Evolutionary conservation across 176 grass and related monocot genomes (phyloP), one percentile per base, ranked within the genome.

Genomic region (Otatea glauca): DNA sequence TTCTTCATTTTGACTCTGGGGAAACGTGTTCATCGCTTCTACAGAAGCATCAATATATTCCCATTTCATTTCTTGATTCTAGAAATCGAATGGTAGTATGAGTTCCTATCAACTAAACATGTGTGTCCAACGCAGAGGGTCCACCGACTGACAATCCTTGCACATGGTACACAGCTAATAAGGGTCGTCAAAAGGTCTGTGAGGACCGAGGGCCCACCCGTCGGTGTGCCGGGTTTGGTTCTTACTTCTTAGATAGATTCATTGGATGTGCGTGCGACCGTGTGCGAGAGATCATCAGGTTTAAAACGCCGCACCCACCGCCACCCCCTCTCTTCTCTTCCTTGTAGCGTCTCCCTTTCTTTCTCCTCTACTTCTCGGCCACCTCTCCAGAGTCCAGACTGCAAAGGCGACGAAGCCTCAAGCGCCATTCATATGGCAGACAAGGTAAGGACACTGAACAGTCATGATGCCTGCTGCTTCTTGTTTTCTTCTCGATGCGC

Each of bases 381-480:
- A 17, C 12, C 23, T 10, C 55, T 29, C 18, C 63, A 44, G 56
- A 27, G 70, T 68, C 44, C 42, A 65, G 68, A 23, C 79, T 4
- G 32, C 53, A 6, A 37, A 43, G 72, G 81, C 21, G 39, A 54
- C 48, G 10, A 32, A 18, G 59, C 58, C 10, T 2, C 86, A 0
- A 58, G 58, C 59, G 58, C 68, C 80, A 62, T 68, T 79, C 60
- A 32, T n/a, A 92, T 97, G 92, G 90, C 85, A 39, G 94, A 90
- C 51, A 93, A 96, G 94, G 89, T 93, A 39, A 77, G 41, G 5
- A 12, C 27, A 4, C 75, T 41, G 13, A 39, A 15, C 68, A 4
- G 8, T 17, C 78, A 37, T 24, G 34, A 2, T 42, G 15, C 18
- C 29, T 41, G 47, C n/a, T 25, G 39, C 39, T 16, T 14, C 8